A percentile compares a stretch with the other conserved stretches of the same genome.
Evolutionary conservation across 345 rosid genomes (phyloP).

Genomic region (Cochlearia excelsa): DNA sequence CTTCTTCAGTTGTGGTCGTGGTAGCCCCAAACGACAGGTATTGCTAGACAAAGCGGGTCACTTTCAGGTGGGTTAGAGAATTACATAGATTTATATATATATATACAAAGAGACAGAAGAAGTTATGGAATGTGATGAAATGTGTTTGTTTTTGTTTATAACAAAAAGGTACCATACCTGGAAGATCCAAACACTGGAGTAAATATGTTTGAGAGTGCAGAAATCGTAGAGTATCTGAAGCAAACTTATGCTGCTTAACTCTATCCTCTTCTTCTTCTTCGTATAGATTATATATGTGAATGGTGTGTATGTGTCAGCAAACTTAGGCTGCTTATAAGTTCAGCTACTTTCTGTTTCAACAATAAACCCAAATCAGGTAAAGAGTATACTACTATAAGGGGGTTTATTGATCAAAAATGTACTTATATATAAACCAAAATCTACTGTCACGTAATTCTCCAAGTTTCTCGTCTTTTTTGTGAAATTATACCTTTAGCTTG

Average conservation of each 20-base stretch:
- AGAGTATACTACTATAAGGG: too few species aligned
- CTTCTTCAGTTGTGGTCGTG: slow-evolving; percentile 67
- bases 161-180: slow-evolving; percentile 63
- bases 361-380: slow-evolving; percentile 5
- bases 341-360: slow-evolving; percentile 13
- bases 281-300: background rate
- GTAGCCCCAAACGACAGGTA: slow-evolving; percentile 75
- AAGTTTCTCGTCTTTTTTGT: too few species aligned
- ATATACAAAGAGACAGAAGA: background rate
- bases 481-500: too few species aligned
- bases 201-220: slow-evolving; percentile 91
- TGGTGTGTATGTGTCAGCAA: slow-evolving; percentile 8
- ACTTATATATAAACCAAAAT: too few species aligned
- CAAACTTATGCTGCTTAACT: slow-evolving; percentile 65
- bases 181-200: slow-evolving; percentile 95
- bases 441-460: too few species aligned
- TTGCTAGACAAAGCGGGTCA: slow-evolving; percentile 57
- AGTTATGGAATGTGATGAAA: background rate
- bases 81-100: background rate
- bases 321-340: slow-evolving; percentile 7
- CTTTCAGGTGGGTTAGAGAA: slow-evolving; percentile 63
- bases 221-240: slow-evolving; percentile 69
- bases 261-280: slow-evolving; percentile 11
- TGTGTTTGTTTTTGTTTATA: slow-evolving; percentile 14
- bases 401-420: too few species aligned